phyloP scores from a whole-genome alignment of 169 alveolate genomes.

The Ichthyophthirius multifiliis region DNA sequence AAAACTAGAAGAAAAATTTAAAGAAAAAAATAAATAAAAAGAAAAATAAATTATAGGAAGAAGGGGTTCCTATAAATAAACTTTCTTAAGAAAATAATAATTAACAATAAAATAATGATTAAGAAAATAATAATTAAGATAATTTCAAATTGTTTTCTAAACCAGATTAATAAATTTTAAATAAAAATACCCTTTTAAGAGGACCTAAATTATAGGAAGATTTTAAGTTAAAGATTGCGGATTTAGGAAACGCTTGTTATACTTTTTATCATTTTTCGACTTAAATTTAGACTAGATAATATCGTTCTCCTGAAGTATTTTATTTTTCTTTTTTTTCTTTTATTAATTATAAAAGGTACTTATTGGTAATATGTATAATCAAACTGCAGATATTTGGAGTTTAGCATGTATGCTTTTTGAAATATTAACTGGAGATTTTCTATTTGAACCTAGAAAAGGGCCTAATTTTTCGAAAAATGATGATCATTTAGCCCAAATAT shows the following conservation, averaged over 20 bases:
- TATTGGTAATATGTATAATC: constrained; percentile 92
- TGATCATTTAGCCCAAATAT: constrained; percentile 92
- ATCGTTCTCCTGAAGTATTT: constrained; percentile 97
- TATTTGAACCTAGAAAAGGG: constrained; percentile 96
- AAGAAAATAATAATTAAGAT: background rate
- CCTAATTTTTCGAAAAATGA: constrained; percentile 86
- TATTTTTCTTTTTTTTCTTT: background rate
- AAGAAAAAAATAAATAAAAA: constrained; percentile 10
- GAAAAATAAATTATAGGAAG: constrained; percentile 9
- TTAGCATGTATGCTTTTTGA: constrained; percentile 98
- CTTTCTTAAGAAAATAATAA: background rate
- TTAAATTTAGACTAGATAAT: constrained; percentile 98
- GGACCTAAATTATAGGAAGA: constrained; percentile 62
- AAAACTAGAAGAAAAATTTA: background rate
- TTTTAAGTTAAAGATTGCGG: constrained; percentile 89
- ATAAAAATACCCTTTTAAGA: constrained; percentile 25
- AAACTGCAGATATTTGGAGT: constrained; percentile 98
- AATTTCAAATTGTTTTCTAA: background rate
- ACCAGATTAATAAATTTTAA: background rate
- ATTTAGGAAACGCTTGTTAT: constrained; percentile 99
- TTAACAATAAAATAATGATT: background rate
- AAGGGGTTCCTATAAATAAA: background rate
- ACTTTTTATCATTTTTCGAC: constrained; percentile 94
- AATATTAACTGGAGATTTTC: constrained; percentile 97
- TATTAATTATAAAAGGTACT: constrained; percentile 45